Evolutionary conservation across 352 stramenopile genomes (phyloP).

Genomic region (Pythium guiyangense): DNA sequence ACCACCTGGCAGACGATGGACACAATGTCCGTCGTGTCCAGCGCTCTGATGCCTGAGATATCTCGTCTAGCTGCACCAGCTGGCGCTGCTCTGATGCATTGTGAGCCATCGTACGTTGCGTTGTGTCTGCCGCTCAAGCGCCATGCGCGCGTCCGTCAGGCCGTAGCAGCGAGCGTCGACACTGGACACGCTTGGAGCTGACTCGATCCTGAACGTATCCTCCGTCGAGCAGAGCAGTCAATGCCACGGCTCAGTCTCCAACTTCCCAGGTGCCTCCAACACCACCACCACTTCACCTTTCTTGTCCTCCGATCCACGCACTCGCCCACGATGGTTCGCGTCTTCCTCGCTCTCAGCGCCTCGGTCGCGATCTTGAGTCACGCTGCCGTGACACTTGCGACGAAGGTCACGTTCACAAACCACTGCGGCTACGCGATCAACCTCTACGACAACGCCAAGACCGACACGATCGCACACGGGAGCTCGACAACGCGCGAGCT

Average conservation of each 20-base stretch:
- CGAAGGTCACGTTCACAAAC: conserved; percentile 48
- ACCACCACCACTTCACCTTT: neutral
- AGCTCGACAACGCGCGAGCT: conserved; percentile 32
- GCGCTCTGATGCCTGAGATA: neutral
- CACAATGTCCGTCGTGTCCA: neutral
- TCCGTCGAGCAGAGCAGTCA: neutral
- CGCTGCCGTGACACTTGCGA: conserved; percentile 24
- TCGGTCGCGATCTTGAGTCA: conserved; percentile 25
- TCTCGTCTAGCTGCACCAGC: neutral
- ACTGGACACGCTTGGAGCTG: neutral
- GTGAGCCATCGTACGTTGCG: neutral
- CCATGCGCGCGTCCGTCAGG: no score
- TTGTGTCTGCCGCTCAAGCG: neutral
- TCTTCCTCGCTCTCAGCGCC: conserved; percentile 35
- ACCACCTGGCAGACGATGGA: no score
- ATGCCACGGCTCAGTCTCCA: conserved; percentile 3
- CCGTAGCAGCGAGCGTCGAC: neutral
- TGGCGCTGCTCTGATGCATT: neutral
- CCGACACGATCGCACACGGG: conserved; percentile 30
- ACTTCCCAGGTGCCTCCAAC: conserved; percentile 10
- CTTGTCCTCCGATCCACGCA: neutral
- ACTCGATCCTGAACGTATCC: neutral
- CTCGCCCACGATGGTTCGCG: conserved; percentile 26
- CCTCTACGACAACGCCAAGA: conserved; percentile 52
- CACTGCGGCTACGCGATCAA: conserved; percentile 40